Evolutionary conservation across 1,284 basidiomycete genomes (phyloP).

Genomic region (Tilletia setariae): DNA sequence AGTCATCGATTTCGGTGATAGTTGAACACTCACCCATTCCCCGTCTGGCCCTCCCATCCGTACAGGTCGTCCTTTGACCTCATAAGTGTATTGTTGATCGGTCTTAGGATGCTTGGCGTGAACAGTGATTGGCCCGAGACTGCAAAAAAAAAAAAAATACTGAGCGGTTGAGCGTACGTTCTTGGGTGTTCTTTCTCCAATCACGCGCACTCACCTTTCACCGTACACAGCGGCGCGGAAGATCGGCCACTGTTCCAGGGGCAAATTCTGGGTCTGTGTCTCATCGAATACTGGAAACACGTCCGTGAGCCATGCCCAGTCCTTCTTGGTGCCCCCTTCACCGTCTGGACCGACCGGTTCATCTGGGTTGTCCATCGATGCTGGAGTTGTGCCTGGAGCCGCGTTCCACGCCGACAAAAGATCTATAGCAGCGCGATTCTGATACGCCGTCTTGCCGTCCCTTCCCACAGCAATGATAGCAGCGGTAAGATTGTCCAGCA

Average conservation of each 20-base stretch:
- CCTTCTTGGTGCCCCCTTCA: conserved; percentile 4
- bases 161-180: background rate
- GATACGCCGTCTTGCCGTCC: conserved; percentile 38
- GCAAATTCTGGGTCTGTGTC: background rate
- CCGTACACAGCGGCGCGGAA: background rate
- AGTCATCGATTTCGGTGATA: background rate
- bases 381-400: conserved; percentile 17
- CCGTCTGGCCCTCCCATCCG: background rate
- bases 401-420: conserved; percentile 29
- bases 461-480: conserved; percentile 41
- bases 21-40: conserved; percentile 6
- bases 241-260: conserved; percentile 1
- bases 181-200: background rate
- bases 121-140: background rate
- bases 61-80: background rate
- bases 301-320: conserved; percentile 9
- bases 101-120: background rate
- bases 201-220: background rate
- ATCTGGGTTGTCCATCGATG: background rate
- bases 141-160: background rate
- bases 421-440: conserved; percentile 41
- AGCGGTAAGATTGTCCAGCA: conserved; percentile 36
- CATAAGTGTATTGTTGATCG: background rate
- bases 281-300: background rate
- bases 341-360: background rate